Evolutionary conservation across 805 yeast genomes (phyloP).

Genomic region (Nadsonia fulvescens): DNA sequence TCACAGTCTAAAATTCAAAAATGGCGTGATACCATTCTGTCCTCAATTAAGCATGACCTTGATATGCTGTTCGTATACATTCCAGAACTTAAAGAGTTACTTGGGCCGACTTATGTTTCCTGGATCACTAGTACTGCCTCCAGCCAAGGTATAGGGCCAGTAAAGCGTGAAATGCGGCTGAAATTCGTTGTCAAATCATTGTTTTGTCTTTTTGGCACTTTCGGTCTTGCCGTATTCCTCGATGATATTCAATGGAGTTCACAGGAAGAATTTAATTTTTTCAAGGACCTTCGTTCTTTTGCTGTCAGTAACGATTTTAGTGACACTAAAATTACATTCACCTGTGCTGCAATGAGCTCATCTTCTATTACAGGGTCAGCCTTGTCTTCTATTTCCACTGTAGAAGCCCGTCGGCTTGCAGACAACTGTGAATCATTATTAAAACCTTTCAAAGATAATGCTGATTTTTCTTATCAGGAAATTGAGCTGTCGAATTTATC

Average conservation of each 20-base stretch:
- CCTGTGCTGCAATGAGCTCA: slow-evolving; percentile 13
- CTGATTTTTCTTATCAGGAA: no score
- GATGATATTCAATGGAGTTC: slow-evolving; percentile 32
- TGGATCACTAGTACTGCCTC: no score
- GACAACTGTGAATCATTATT: slow-evolving; percentile 7
- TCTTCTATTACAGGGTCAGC: no score
- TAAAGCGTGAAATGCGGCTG: slow-evolving; percentile 23
- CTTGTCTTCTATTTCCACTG: no score
- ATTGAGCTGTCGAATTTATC: no score
- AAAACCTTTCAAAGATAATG: no score
- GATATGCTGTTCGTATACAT: slow-evolving; percentile 23
- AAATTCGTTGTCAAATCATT: slow-evolving; percentile 26
- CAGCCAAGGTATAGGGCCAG: slow-evolving; percentile 13
- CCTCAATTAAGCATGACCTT: slow-evolving; percentile 25
- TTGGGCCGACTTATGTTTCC: slow-evolving; percentile 30
- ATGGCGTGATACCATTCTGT: slow-evolving; percentile 25
- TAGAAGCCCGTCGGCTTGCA: no score
- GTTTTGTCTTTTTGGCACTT: slow-evolving; percentile 23
- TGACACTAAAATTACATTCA: slow-evolving; percentile 13
- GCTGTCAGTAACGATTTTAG: slow-evolving; percentile 13
- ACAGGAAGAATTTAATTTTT: slow-evolving; percentile 12
- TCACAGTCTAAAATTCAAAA: slow-evolving; percentile 19
- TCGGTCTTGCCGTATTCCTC: slow-evolving; percentile 27
- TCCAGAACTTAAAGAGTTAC: slow-evolving; percentile 26
- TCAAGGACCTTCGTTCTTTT: slow-evolving; percentile 15